Base-by-base conservation (phyloP, 192 early-diverging fungal species). In the Coemansia sp. region DNA sequence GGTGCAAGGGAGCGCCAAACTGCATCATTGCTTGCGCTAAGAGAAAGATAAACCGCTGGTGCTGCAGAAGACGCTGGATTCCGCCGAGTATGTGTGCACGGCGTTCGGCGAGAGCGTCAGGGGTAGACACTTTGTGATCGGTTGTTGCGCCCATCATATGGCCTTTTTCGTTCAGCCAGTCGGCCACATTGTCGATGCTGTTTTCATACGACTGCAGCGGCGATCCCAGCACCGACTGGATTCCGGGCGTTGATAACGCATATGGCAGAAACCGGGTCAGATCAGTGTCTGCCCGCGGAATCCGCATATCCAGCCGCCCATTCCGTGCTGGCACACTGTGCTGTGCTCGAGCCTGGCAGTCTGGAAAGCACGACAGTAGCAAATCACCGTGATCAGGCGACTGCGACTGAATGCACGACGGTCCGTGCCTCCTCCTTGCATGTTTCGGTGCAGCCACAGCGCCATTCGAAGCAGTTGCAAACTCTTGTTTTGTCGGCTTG, bases 1-100 rank as follows among this genome's bases (percentile, higher is more conserved):
- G 80, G 66, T 87, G 86, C 3, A 84, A 79, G 4, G 88, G 88
- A 3, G 83, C 76, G 37, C 88, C 88, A 58, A 83, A 89, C 46
- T 82, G 72, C 73, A 89, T 88, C 70, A 89, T 71, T 3, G 78
- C 76, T 69, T 85, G 82, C 1, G 84, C 86, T 7, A 87, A 48
- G 40, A 84, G 77, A 9, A 78, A 68, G 20, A 89, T 66, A 54
- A 85, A 84, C 20, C 82, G 75, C 54, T 89, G 88, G 23, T 86
- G 82, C 24, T 82, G 74, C 12, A 89, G 52, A 15, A 89, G 84
- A 40, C 84, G 51, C 3, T 63, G 54, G n/a, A 73, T 73, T 21
- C 70, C 70, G 0, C 67, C 49, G 15, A 73, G 37, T 9, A 73
- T 38, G n/a, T 14, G 37, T 0, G 21, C 9, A 1, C 64, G 64